Evolutionary conservation across 345 rosid genomes (phyloP), one percentile per base, ranked within the genome.

Genomic region (Geranium rotundifolium): DNA sequence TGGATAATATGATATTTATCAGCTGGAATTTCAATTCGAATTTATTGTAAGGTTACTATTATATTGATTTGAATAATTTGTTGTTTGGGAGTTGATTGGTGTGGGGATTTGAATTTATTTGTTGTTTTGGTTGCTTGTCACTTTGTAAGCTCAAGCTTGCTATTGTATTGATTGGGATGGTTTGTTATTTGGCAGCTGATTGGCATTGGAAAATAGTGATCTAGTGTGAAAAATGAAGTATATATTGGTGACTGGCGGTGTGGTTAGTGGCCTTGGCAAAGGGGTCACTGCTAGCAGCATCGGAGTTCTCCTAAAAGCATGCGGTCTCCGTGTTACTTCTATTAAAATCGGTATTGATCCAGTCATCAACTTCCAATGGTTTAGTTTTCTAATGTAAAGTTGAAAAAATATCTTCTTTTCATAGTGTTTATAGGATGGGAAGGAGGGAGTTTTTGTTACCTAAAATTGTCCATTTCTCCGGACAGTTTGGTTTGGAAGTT

Each of bases 251-350:
- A 76, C 82, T 20, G 88, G 88, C 2, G 88, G 85, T 66, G 85
- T 82, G 23, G 87, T 82, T 67, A 82, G 87, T 60, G 87, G 87
- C 5, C 80, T 82, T 30, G 87, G 87, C 1, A 82, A 82, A 72
- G 87, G 87, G 37, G 87, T 82, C 49, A 82, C 84, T 0, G 87
- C 87, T 20, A 82, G 87, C 70, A 80, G 87, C 57, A 77, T 82
- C 49, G 87, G 87, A 17, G 77, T 82, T 10, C 76, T 82, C 55
- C 96, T 89, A 55, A 79, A 84, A 67, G 83, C 87, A 59, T 86
- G 87, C 67, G 93, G 91, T 66, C 92, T 89, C 58, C 81, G 93
- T 14, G 86, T 89, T 69, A 89, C 96, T 73, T 81, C 82, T 54
- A 86, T 89, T 61, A 89, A 89, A 72, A 89, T 89, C 64, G 96